Percentiles rank a stretch among this genome's conserved stretches.
These are phyloP conservation scores for Podospora anserina DNA, from an alignment of 495 filamentous ascomycete genomes.

Conservation along the genomic window DNA sequence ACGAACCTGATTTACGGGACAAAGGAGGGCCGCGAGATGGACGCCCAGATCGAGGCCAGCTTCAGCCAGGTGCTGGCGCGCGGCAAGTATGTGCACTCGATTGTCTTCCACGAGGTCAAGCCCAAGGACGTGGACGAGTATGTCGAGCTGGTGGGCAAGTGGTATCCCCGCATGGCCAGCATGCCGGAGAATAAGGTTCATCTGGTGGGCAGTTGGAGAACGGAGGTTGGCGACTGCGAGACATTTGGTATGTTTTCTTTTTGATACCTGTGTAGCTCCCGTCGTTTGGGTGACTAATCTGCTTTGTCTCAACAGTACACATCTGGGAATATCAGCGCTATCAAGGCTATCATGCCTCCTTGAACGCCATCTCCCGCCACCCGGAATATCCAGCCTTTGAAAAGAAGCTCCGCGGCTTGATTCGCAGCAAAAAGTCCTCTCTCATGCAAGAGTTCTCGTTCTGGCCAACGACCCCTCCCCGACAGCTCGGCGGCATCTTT, in stretches of 20 bases:
- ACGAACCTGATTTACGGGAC: constrained; percentile 90
- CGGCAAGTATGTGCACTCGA: constrained; percentile 97
- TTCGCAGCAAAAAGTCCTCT: constrained; percentile 78
- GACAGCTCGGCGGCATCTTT: constrained; percentile 86
- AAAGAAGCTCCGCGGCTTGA: constrained; percentile 70
- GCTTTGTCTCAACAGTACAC: constrained; percentile 59
- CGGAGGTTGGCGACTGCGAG: constrained; percentile 95
- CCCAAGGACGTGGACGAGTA: constrained; percentile 96
- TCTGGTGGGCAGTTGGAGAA: constrained; percentile 96
- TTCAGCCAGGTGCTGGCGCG: constrained; percentile 91
- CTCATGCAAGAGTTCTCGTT: constrained; percentile 99
- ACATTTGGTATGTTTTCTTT: constrained; percentile 74
- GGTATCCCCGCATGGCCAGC: constrained; percentile 84
- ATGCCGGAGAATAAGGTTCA: constrained; percentile 86
- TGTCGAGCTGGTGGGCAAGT: constrained; percentile 81
- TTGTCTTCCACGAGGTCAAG: constrained; percentile 95
- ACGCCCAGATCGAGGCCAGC: constrained; percentile 89
- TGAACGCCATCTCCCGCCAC: constrained; percentile 75
- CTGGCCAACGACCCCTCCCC: constrained; percentile 93
- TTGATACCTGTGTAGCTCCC: background rate
- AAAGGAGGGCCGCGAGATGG: constrained; percentile 85
- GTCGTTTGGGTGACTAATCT: background rate
- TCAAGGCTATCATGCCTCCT: constrained; percentile 88
- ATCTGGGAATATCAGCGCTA: constrained; percentile 99
- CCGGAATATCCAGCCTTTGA: constrained; percentile 82